phyloP scores from a whole-genome alignment of 257 asterid genomes.

The Solanum chaucha region DNA sequence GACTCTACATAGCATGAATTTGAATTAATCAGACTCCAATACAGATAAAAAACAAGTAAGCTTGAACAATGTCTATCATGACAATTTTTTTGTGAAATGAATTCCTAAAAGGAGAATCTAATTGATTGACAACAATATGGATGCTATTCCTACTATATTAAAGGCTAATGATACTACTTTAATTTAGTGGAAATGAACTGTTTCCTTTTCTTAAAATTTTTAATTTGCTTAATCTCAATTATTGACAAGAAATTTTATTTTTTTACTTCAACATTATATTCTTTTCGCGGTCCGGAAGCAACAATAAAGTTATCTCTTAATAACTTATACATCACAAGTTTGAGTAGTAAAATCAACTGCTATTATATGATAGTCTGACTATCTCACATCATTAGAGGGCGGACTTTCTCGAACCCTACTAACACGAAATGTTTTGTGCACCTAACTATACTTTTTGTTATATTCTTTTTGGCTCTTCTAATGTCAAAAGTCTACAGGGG shows the following conservation, averaged over 20 bases:
- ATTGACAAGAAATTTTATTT: not conserved
- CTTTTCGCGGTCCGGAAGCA: not conserved
- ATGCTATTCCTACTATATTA: not conserved
- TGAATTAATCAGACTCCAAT: not conserved
- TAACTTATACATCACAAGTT: not conserved
- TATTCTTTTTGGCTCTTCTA: not conserved
- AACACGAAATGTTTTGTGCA: not conserved
- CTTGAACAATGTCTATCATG: not conserved
- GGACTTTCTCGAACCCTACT: not conserved
- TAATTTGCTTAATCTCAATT: not conserved
- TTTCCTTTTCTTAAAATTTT: not conserved
- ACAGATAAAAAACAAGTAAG: no score
- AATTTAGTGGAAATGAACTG: not conserved
- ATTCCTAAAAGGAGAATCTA: not conserved
- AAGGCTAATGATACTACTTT: not conserved
- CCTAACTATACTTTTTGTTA: not conserved
- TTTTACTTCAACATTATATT: not conserved
- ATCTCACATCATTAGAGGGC: not conserved
- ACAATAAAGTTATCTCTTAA: not conserved
- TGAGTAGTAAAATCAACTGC: fast-evolving
- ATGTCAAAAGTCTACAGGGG: not conserved
- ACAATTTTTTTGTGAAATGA: not conserved
- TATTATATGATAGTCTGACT: not conserved
- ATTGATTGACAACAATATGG: not conserved
- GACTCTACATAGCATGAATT: fast-evolving